Base-by-base conservation (phyloP, 2,329 filamentous ascomycete genomes). In the Orbilia quercus region DNA sequence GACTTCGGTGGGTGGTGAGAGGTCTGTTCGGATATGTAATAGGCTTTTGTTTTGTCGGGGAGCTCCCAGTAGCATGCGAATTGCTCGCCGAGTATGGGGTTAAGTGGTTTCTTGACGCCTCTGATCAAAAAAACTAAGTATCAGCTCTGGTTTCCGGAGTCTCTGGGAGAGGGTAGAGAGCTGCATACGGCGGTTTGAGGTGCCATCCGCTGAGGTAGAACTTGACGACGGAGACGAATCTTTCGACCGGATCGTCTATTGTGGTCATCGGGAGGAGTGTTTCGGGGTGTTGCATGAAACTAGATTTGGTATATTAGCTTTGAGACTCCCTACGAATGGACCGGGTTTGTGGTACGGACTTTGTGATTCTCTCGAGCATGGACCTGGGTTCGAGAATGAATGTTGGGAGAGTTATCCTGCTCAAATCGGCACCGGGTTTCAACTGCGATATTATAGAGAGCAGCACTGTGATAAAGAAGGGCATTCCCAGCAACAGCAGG, bases 181-280 rank as follows among this genome's bases (percentile, higher is more conserved):
- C 28, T 16, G 85, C 91, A 79, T 86, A 96, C 92, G 92, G 91
- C 79, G 95, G 95, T 82, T 94, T 95, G 80, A 99, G 97, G 81
- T 99, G 95, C 95, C 95, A 99, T 78, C 95, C 95, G 81, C 92
- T 96, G 47, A 99, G 84, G 81, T 99, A 99, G 81, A 99, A 99
- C 82, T 96, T 97, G 80, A 97, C 91, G 54, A 99, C 95, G 12
- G 92, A 91, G 28, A 98, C 88, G 79, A 99, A 99, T 80, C 95
- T 88, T 79, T 94, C 84, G 65, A 92, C 84, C 0, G 95, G 94
- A 79, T 99, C 94, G 57, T 98, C 91, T 77, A 97, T 91, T 50
- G 87, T 84, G 47, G 94, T 87, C 81, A 98, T 95, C 34, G 90
- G 89, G 2, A 99, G 87, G 31, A 99, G 89, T 79, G 92, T 96